These are phyloP conservation scores for Phylloporus arenicola DNA, from an alignment of 768 basidiomycete species.

Conservation along the genomic window DNA sequence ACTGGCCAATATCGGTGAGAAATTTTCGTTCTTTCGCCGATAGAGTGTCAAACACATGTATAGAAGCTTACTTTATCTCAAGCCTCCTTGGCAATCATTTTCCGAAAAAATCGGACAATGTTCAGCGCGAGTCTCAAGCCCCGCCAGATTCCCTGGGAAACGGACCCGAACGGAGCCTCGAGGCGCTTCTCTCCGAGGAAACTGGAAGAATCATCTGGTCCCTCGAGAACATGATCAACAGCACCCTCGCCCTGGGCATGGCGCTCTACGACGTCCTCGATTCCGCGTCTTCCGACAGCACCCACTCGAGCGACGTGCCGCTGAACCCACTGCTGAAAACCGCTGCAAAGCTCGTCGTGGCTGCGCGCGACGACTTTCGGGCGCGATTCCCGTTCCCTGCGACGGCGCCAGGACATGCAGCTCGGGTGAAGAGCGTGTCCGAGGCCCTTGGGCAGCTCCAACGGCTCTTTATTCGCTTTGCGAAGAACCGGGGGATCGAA, in stretches of 20 bases:
- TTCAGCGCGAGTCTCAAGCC: neutral
- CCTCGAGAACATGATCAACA: conserved; percentile 5
- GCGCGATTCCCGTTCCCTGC: conserved; percentile 4
- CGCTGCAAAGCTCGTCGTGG: neutral
- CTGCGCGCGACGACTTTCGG: conserved; percentile 2
- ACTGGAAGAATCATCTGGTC: neutral
- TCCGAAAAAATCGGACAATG: neutral
- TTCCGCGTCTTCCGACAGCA: neutral
- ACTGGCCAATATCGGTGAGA: neutral
- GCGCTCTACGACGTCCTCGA: neutral
- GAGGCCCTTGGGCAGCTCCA: neutral
- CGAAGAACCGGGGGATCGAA: neutral
- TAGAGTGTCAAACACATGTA: neutral
- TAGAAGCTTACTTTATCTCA: neutral
- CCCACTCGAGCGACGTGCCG: neutral
- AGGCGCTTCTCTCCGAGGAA: conserved; percentile 3
- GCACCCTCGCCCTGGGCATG: neutral
- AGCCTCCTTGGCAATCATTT: neutral
- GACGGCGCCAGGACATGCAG: conserved; percentile 9
- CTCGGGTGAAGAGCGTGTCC: neutral
- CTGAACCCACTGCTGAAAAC: neutral
- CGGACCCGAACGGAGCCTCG: neutral
- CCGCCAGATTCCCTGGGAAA: neutral
- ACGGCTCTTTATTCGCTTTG: neutral
- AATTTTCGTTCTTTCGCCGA: neutral